phyloP scores from a whole-genome alignment of 2,329 filamentous ascomycete genomes.

The Apiospora hydei region DNA sequence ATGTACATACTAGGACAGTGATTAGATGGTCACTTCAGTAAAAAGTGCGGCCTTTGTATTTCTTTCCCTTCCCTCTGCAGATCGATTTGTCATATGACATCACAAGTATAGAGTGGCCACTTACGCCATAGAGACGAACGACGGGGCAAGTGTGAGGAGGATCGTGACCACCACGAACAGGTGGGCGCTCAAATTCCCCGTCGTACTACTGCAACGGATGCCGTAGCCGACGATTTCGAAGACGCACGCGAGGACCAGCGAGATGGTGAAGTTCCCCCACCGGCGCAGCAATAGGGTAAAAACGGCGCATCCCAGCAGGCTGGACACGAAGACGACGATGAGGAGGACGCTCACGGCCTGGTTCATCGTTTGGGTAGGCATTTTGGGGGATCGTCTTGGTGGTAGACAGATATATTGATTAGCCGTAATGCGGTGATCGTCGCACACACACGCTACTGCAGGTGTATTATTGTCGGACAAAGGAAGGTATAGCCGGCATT shows the following conservation, averaged over 20 bases:
- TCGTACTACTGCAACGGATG: constrained; percentile 33
- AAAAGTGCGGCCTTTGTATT: background rate
- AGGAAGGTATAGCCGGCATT: background rate
- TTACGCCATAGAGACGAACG: constrained; percentile 39
- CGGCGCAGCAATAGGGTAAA: constrained; percentile 30
- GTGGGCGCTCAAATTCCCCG: constrained; percentile 36
- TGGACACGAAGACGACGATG: constrained; percentile 33
- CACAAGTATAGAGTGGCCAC: background rate
- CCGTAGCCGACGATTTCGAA: constrained; percentile 38
- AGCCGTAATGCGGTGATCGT: background rate
- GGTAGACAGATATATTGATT: background rate
- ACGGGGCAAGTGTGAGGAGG: constrained; percentile 39
- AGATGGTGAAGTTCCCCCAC: constrained; percentile 34
- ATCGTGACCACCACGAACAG: constrained; percentile 35
- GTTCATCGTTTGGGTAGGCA: background rate
- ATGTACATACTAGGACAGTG: constrained; percentile 39
- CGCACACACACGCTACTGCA: background rate
- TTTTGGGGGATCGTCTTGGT: background rate
- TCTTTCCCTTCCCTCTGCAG: background rate
- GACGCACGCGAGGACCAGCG: constrained; percentile 35
- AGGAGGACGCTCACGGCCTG: constrained; percentile 32
- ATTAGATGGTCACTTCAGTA: no score
- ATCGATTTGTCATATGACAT: background rate
- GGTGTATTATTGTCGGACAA: background rate
- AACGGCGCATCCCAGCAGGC: constrained; percentile 32